Evolutionary conservation across 495 filamentous ascomycete genomes (phyloP), one percentile per base, ranked within the genome.

Genomic region (Aspergillus homomorphus): DNA sequence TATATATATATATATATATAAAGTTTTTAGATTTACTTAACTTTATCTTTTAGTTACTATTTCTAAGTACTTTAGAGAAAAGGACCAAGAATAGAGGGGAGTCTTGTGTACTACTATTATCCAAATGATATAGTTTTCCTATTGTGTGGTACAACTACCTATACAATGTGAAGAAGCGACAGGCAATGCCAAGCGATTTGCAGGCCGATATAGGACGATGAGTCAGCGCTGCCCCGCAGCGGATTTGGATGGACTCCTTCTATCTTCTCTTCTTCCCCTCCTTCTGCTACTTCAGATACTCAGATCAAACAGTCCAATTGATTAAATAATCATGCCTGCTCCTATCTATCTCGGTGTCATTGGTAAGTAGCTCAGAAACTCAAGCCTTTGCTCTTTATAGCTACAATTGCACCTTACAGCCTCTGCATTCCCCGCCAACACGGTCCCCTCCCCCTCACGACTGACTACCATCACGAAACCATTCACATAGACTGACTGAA

Each of bases 261-360:
- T 51, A n/a, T 50, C 24, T 23, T 22, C 54, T 42, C 24, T 33
- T 23, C 44, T 16, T 56, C 23, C 14, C 15, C 28, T 42, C 9
- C 26, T 26, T 1, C 42, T 44, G 1, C 15, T 30, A 8, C 19
- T 23, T 21, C n/a, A 30, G 41, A 10, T 45, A 24, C 19, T 21
- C 21, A 12, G 48, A 3, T 19, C 44, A 18, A 26, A 19, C n/a
- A 52, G 28, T 8, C 15, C 51, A 53, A 54, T 58, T 51, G 43
- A 15, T 28, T 42, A 12, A 51, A 46, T 53, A 21, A 62, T 30
- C 51, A 79, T 79, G 76, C 68, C 76, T 51, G 57, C 68, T 61
- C 73, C 70, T 49, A 72, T 79, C 69, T 79, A 77, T 62, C 75
- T 79, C 60, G 76, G 74, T 61, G 74, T 79, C 50, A 69, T 79